Base-by-base conservation (phyloP, 2,329 filamentous ascomycete species). In the Clonostachys sp. region DNA sequence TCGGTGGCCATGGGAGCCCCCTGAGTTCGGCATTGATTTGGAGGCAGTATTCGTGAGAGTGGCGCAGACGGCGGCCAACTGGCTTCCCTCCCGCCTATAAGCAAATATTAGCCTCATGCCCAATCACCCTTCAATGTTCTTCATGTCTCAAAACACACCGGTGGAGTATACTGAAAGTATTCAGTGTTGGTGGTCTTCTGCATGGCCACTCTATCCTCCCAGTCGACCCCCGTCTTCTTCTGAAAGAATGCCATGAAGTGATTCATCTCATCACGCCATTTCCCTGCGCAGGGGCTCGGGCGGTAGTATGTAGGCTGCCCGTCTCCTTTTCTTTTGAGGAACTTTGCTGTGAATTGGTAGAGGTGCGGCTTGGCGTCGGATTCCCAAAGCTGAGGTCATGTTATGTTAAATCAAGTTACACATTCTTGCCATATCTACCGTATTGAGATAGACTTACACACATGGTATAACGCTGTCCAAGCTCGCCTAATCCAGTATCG, bases 341-440 rank as follows among this genome's bases (percentile, higher is more conserved):
- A 71, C 46, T 78, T 79, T 42, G 73, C 74, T 8, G 78, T 78
- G 42, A 81, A 78, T 53, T 75, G 77, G 65, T 89, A 91, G 1
- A 78, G 74, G 49, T 68, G 71, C 0, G 84, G 84, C 13, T 67
- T 64, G 12, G 74, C 67, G 50, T 80, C 73, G 6, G 83, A 86
- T 61, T 89, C 81, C 67, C 82, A 88, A 45, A 91, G 72, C 84
- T 90, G 52, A 7, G n/a, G 12, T 9, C 24, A 30, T 30, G 24
- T 30, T 5, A 10, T 30, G 44, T 38, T 34, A 34, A n/a, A 18
- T 34, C 38, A 13, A 40, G 38, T n/a, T n/a, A n/a, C 38, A 40
- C 24, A 30, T 10, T 10, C 24, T 30, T 30, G 24, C 24, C 24
- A 42, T 17, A 7, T 10, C 9, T 13, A 24, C 2, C 10, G 16